Evolutionary conservation across 345 rosid species (phyloP).

Genomic region (Hibiscus trionum): DNA sequence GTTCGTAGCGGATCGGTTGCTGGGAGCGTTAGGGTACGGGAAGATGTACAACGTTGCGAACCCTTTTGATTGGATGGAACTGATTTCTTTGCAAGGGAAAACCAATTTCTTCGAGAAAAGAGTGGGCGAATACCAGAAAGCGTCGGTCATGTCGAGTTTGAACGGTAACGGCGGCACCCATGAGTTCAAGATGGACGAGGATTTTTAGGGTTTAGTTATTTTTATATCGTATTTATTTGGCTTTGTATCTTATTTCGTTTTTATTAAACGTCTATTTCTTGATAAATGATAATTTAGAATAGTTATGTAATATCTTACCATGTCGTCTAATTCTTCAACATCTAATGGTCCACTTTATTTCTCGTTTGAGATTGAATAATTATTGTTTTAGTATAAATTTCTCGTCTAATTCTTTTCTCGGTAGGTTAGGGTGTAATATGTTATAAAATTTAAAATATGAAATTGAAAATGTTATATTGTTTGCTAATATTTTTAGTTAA

Average conservation of each 20-base stretch:
- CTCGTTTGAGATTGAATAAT: too few relatives aligned
- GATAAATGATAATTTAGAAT: too few relatives aligned
- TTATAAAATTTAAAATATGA: too few relatives aligned
- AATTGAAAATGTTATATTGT: too few relatives aligned
- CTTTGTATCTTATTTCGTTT: background rate
- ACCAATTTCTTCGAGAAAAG: constrained; percentile 70
- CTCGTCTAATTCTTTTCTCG: too few relatives aligned
- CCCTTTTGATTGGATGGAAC: constrained; percentile 77
- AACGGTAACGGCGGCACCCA: constrained; percentile 42
- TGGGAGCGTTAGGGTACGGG: constrained; percentile 47
- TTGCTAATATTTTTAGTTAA: too few relatives aligned
- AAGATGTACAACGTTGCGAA: constrained; percentile 40
- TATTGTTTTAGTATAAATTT: too few relatives aligned
- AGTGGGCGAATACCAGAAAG: constrained; percentile 66
- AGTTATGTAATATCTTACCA: too few relatives aligned
- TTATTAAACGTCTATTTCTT: too few relatives aligned
- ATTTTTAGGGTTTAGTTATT: constrained; percentile 30
- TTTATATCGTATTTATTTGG: background rate
- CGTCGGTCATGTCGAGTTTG: constrained; percentile 48
- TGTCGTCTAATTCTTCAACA: too few relatives aligned
- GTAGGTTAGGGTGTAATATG: too few relatives aligned
- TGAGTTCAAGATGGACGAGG: constrained; percentile 56
- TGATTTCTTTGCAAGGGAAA: constrained; percentile 63
- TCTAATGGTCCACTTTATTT: too few relatives aligned
- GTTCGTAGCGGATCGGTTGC: constrained; percentile 55